Evolutionary conservation across 179 eudicot genomes (phyloP), one percentile per base, ranked within the genome.

Genomic region (Pouteria campechiana): DNA sequence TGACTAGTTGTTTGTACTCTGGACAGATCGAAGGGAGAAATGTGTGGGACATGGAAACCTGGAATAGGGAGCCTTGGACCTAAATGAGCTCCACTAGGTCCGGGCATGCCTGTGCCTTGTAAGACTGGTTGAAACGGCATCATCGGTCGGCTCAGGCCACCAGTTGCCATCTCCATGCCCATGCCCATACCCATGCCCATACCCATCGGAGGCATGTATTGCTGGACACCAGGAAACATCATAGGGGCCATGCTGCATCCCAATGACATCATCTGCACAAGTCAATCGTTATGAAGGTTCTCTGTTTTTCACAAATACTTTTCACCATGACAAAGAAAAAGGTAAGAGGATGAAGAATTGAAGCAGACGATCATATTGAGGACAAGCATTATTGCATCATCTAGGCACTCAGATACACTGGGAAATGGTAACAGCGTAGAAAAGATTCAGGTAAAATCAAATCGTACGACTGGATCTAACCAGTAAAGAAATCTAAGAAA

Each of bases 151-250:
- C 24, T 67, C 78, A 79, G 70, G 17, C 83, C 75, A 69, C 65
- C 58, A 7, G n/a, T n/a, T n/a, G 65, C 93, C 68, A 73, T 67
- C 0, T 72, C 66, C 75, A 65, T 61, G 0, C 67, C 71, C 64
- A 61, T 69, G 0, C 58, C 70, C 67, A 64, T 71, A 0, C 73
- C 75, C 67, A 68, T 72, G 0, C 93, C 93, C 83, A 72, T 69
- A 0, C 70, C 73, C 72, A 72, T 63, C 17, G 74, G 54, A 7
- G 78, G 78, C 78, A 75, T 78, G 68, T 70, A 85, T 24, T 61
- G 95, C 41, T 79, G 96, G 42, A 82, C 59, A 5, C 89, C 89
- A 6, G 93, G 85, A 57, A 64, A 82, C 89, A 82, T 72, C 76
- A 82, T 55, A 1, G 96, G 93, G 17, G 79, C 67, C 76, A 82